Percentiles rank a stretch among this genome's conserved stretches.
Conservation (phyloP, 2,329 filamentous ascomycete genomes). For the Pseudogymnoascus sp. region DNA sequence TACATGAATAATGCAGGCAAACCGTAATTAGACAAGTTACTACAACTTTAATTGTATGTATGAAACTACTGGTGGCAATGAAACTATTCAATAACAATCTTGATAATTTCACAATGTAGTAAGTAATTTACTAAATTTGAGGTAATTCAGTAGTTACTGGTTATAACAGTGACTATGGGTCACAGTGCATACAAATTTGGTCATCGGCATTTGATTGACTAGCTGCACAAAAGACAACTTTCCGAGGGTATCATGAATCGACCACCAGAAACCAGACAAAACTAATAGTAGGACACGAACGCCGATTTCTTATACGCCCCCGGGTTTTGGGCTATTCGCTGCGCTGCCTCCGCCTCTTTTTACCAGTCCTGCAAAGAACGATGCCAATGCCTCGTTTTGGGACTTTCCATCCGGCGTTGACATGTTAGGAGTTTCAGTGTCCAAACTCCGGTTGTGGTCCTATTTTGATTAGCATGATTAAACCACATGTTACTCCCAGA, state of each 20-base stretch:
- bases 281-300: not conserved
- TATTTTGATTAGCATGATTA: slow-evolving; percentile 9
- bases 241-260: not conserved
- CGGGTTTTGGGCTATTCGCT: slow-evolving; percentile 25
- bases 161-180: not conserved
- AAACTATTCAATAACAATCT: not conserved
- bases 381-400: slow-evolving; percentile 51
- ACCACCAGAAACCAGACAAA: not conserved
- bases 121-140: not conserved
- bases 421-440: slow-evolving; percentile 26
- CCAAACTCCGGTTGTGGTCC: slow-evolving; percentile 25
- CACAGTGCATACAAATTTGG: not conserved
- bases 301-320: slow-evolving; percentile 2
- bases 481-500: not conserved
- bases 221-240: not conserved
- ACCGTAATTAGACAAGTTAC: too few species aligned
- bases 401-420: slow-evolving; percentile 35
- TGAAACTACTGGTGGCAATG: too few species aligned
- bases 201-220: not conserved
- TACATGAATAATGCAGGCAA: too few species aligned
- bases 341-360: slow-evolving; percentile 37
- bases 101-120: not conserved
- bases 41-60: too few species aligned
- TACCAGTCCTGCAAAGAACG: slow-evolving; percentile 51
- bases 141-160: not conserved